These are phyloP conservation scores for Tubosaeta sp. DNA, from an alignment of 768 basidiomycete genomes.

Conservation along the genomic window DNA sequence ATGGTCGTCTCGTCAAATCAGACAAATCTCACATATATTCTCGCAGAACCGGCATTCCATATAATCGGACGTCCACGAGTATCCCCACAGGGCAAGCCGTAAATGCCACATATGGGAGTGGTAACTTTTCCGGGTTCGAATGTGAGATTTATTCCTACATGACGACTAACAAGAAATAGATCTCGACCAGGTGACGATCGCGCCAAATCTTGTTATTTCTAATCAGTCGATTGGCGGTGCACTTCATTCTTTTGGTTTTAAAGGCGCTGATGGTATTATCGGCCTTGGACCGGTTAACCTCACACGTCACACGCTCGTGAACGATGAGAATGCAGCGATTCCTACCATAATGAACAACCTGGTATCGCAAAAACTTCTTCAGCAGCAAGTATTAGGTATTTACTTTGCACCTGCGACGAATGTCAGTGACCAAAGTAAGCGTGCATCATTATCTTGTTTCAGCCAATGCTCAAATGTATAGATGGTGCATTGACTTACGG, in stretches of 20 bases:
- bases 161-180: conserved; percentile 1
- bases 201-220: conserved; percentile 15
- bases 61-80: conserved; percentile 15
- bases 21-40: background rate
- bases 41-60: conserved; percentile 11
- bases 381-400: conserved; percentile 12
- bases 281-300: conserved; percentile 20
- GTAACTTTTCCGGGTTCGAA: conserved; percentile 31
- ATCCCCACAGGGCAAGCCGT: conserved; percentile 15
- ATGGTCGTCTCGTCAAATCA: background rate
- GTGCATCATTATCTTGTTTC: background rate
- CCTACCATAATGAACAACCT: conserved; percentile 25
- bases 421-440: conserved; percentile 11
- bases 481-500: conserved; percentile 18
- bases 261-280: conserved; percentile 21
- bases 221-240: conserved; percentile 27
- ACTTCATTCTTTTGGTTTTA: conserved; percentile 6
- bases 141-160: conserved; percentile 12
- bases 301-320: conserved; percentile 1
- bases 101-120: conserved; percentile 4
- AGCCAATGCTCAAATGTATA: background rate
- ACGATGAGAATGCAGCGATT: conserved; percentile 1
- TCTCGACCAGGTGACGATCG: conserved; percentile 20
- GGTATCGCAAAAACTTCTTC: conserved; percentile 12
- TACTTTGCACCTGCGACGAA: conserved; percentile 18